These are phyloP conservation scores for Vickermania ingenoplastis DNA, from an alignment of 208 protist genomes.

Conservation along the genomic window DNA sequence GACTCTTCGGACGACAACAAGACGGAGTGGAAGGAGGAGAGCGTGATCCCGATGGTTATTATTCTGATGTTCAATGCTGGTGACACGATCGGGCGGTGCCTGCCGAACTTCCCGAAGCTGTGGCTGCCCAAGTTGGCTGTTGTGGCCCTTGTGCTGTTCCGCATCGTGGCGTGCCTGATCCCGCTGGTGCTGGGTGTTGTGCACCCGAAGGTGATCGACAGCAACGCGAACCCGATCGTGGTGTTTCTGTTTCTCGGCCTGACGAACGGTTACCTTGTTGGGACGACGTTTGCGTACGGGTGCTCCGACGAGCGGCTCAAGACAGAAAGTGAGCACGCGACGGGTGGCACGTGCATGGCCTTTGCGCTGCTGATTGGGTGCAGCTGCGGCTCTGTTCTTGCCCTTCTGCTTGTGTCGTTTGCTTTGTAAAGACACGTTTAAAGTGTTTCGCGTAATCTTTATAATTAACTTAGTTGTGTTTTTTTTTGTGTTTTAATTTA, in stretches of 20 bases:
- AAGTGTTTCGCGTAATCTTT: too few species aligned
- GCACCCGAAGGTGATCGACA: conserved; percentile 23
- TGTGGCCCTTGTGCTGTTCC: conserved; percentile 11
- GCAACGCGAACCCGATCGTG: conserved; percentile 25
- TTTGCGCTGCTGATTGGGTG: conserved; percentile 19
- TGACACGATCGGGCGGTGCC: conserved; percentile 18
- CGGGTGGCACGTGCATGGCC: conserved; percentile 19
- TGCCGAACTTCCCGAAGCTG: conserved; percentile 13
- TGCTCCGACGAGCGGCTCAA: conserved; percentile 18
- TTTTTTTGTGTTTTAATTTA: too few species aligned
- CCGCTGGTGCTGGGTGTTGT: conserved; percentile 21
- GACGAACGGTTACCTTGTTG: conserved; percentile 29
- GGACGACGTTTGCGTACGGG: conserved; percentile 25
- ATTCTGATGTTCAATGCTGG: conserved; percentile 29
- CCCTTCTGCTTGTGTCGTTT: conserved; percentile 21
- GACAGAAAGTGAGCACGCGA: conserved; percentile 16
- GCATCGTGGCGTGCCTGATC: conserved; percentile 20
- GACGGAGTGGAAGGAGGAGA: conserved; percentile 15
- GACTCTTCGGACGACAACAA: background rate
- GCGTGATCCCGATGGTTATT: conserved; percentile 26
- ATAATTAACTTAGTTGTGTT: too few species aligned
- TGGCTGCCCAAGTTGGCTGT: conserved; percentile 14
- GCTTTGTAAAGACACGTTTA: conserved; percentile 1
- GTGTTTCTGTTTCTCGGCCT: conserved; percentile 24
- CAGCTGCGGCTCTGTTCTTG: conserved; percentile 17